A percentile compares a stretch with the other conserved stretches of the same genome.
These are phyloP conservation scores for Acanthamoeba divionensis DNA, from an alignment of 208 protist species.

Conservation along the genomic window DNA sequence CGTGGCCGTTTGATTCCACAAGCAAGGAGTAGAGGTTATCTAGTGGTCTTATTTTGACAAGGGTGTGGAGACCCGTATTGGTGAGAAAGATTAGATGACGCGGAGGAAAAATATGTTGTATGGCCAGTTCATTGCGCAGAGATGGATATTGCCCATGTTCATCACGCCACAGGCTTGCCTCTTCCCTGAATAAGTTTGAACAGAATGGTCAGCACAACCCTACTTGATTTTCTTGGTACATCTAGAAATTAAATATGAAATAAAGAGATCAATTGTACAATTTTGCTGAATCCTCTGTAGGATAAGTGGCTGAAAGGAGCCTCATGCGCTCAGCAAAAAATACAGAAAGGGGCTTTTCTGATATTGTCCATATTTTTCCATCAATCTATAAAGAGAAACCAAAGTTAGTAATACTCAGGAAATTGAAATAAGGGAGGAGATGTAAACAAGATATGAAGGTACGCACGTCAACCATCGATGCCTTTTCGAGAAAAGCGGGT, in stretches of 20 bases:
- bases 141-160: neutral
- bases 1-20: neutral
- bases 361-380: neutral
- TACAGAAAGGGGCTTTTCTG: neutral
- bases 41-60: neutral
- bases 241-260: no score
- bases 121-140: conserved; percentile 31
- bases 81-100: conserved; percentile 56
- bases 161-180: neutral
- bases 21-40: neutral
- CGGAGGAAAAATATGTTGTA: conserved; percentile 30
- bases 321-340: neutral
- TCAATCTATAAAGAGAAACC: no score
- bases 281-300: neutral
- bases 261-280: no score
- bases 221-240: no score
- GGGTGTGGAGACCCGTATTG: conserved; percentile 31
- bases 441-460: no score
- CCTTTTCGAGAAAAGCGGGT: neutral
- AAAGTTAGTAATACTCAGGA: no score
- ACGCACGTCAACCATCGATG: neutral
- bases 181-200: neutral
- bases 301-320: neutral
- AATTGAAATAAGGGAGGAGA: no score
- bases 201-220: neutral